phyloP scores from a whole-genome alignment of 1,284 basidiomycete genomes.

The Agroathelia rolfsii region DNA sequence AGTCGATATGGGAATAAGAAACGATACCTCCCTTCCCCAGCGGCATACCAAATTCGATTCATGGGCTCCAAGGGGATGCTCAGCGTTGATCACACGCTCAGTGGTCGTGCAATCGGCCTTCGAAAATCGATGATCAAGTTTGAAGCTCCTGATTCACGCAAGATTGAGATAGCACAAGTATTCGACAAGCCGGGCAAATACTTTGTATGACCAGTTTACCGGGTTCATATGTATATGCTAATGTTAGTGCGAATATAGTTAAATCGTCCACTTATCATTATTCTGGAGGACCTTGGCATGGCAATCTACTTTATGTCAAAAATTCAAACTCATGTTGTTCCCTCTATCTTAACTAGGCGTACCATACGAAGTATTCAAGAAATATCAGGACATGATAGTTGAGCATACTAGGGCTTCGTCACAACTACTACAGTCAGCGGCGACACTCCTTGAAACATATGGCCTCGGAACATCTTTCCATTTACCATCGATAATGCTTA shows the following conservation, averaged over 20 bases:
- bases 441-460: slow-evolving; percentile 33
- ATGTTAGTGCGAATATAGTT: slow-evolving; percentile 28
- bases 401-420: slow-evolving; percentile 31
- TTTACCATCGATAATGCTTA: slow-evolving; percentile 27
- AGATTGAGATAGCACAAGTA: slow-evolving; percentile 54
- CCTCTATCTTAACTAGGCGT: no score
- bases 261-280: slow-evolving; percentile 63
- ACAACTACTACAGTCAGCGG: slow-evolving; percentile 32
- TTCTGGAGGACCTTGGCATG: slow-evolving; percentile 40
- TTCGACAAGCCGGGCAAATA: slow-evolving; percentile 50
- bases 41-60: slow-evolving; percentile 51
- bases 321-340: no score
- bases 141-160: slow-evolving; percentile 31
- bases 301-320: no score
- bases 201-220: no score
- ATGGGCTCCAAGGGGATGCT: slow-evolving; percentile 57
- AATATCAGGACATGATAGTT: slow-evolving; percentile 45
- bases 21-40: slow-evolving; percentile 31
- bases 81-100: slow-evolving; percentile 39
- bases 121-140: slow-evolving; percentile 59
- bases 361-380: slow-evolving; percentile 39
- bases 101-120: slow-evolving; percentile 35
- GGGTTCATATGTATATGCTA: neutral
- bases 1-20: slow-evolving; percentile 26
- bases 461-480: slow-evolving; percentile 33